These are phyloP conservation scores for Diplocarpon mali DNA, from an alignment of 2,329 filamentous ascomycete genomes.

Conservation along the genomic window DNA sequence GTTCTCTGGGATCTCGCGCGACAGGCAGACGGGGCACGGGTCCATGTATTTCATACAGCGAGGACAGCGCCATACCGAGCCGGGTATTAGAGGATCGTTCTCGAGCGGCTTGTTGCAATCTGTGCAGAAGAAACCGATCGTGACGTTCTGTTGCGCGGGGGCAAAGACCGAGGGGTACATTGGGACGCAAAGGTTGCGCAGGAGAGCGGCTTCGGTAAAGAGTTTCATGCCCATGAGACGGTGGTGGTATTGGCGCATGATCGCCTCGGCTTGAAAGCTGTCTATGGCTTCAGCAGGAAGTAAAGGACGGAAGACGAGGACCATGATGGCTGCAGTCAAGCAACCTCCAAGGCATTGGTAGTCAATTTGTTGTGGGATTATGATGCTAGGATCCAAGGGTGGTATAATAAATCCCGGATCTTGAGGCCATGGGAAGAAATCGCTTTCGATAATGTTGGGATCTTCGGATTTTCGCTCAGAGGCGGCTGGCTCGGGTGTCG, in stretches of 20 bases:
- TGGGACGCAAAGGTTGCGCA: slow-evolving; percentile 47
- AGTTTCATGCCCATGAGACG: slow-evolving; percentile 48
- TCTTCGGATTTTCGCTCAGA: slow-evolving; percentile 17
- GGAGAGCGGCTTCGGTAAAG: slow-evolving; percentile 47
- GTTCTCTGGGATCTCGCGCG: slow-evolving; percentile 24
- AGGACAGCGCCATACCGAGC: slow-evolving; percentile 45
- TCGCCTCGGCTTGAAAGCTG: slow-evolving; percentile 40
- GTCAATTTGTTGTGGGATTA: slow-evolving; percentile 41
- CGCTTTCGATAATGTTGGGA: slow-evolving; percentile 39
- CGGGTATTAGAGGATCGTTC: slow-evolving; percentile 29
- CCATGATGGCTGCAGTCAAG: slow-evolving; percentile 48
- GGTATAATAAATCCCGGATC: slow-evolving; percentile 45
- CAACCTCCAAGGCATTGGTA: slow-evolving; percentile 47
- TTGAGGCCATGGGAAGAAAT: slow-evolving; percentile 47
- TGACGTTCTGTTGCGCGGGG: slow-evolving; percentile 43
- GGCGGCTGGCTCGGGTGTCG: slow-evolving; percentile 8
- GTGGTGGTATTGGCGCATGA: slow-evolving; percentile 48
- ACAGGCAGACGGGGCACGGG: slow-evolving; percentile 48
- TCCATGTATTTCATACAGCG: slow-evolving; percentile 42
- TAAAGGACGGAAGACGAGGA: slow-evolving; percentile 47
- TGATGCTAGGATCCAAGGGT: slow-evolving; percentile 44
- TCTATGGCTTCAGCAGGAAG: slow-evolving; percentile 45
- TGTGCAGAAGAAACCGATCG: slow-evolving; percentile 42
- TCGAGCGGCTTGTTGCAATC: slow-evolving; percentile 43
- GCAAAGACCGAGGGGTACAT: slow-evolving; percentile 44